These are phyloP conservation scores for Pythium folliculosum DNA, from an alignment of 352 stramenopile genomes.

Conservation along the genomic window DNA sequence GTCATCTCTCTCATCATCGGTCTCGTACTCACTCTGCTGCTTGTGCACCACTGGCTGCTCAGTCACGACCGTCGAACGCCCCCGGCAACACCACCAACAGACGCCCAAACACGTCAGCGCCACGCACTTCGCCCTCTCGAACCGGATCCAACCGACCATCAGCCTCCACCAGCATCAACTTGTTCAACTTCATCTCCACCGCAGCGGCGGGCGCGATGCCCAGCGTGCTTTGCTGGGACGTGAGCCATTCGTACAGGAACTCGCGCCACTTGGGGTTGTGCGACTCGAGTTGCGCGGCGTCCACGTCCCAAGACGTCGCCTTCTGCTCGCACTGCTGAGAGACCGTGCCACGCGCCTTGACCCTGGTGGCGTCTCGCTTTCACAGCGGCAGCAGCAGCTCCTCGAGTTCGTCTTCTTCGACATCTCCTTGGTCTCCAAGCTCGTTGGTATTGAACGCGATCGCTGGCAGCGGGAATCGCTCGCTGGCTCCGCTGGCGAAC, in stretches of 20 bases:
- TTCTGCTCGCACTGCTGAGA: slow-evolving; percentile 4
- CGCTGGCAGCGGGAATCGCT: slow-evolving; percentile 5
- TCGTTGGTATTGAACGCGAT: not conserved
- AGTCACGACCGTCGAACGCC: slow-evolving; percentile 22
- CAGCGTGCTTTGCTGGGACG: not conserved
- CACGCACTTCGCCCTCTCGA: slow-evolving; percentile 47
- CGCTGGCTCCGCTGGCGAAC: not conserved
- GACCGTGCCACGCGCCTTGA: slow-evolving; percentile 10
- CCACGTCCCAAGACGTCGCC: not conserved
- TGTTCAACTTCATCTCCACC: slow-evolving; percentile 31
- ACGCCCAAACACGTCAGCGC: slow-evolving; percentile 44
- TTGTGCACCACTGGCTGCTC: not conserved
- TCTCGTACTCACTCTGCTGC: not conserved
- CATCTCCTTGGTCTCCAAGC: too few relatives aligned
- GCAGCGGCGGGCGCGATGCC: not conserved
- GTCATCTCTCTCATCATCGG: not conserved
- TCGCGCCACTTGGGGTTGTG: not conserved
- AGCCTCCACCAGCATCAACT: slow-evolving; percentile 39
- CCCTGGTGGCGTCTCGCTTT: not conserved
- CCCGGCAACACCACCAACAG: slow-evolving; percentile 42
- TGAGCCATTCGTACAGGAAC: slow-evolving; percentile 4
- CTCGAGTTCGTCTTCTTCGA: not conserved
- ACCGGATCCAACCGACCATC: not conserved
- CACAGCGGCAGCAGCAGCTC: not conserved
- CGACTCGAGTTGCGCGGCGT: slow-evolving; percentile 8